Evolutionary conservation across 2,329 filamentous ascomycete species (phyloP).

Genomic region (Trichoderma endophyticum): DNA sequence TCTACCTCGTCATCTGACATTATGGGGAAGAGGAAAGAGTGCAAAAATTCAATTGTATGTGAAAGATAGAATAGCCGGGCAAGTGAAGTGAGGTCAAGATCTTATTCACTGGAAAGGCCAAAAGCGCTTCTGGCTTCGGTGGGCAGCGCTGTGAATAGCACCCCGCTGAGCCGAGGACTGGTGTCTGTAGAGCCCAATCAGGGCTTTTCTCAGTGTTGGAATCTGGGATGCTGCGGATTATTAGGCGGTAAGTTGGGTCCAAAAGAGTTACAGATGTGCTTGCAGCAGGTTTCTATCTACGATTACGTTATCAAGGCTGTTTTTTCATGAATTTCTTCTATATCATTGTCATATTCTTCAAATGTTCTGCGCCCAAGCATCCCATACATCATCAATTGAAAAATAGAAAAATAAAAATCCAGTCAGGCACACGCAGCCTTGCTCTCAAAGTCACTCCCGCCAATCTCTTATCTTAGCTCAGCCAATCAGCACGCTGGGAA

Average conservation of each 20-base stretch:
- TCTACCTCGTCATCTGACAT: slow-evolving; percentile 95
- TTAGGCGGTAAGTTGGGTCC: neutral
- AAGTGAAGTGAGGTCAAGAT: neutral
- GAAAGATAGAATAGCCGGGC: neutral
- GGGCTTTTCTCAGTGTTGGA: neutral
- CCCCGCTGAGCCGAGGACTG: slow-evolving; percentile 3
- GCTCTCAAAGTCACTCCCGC: neutral
- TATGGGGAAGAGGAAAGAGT: neutral
- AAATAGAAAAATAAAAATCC: neutral
- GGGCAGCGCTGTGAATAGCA: slow-evolving; percentile 11
- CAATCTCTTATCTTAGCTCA: neutral
- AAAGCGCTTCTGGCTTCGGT: neutral
- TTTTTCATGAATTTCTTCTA: neutral
- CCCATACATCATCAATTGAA: neutral
- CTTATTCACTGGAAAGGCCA: neutral
- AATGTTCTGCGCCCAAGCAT: neutral
- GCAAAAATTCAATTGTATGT: neutral
- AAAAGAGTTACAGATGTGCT: neutral
- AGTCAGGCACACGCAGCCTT: neutral
- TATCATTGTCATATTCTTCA: neutral
- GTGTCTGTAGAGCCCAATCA: slow-evolving; percentile 1
- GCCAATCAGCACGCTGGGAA: neutral
- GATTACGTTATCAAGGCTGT: neutral
- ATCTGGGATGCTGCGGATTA: neutral
- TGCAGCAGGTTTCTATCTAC: neutral